phyloP scores from a whole-genome alignment of 2,329 filamentous ascomycete species.

The Fusarium avenaceum region DNA sequence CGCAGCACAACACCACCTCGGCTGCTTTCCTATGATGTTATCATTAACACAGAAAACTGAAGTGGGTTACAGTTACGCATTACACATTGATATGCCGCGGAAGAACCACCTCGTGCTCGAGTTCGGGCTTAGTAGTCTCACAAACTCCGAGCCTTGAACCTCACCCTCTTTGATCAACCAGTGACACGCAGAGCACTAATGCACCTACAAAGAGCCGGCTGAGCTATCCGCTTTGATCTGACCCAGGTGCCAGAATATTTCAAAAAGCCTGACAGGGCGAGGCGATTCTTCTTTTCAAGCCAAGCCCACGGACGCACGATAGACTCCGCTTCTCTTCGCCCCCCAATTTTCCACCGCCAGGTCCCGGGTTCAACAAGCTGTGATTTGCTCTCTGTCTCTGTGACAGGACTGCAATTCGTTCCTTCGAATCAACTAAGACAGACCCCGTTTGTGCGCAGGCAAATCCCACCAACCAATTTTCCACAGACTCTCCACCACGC shows the following conservation, averaged over 20 bases:
- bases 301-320: background rate
- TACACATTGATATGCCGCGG: background rate
- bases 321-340: conserved; percentile 8
- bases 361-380: conserved; percentile 2
- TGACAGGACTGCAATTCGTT: conserved; percentile 26
- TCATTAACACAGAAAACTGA: conserved; percentile 5
- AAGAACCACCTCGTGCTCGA: conserved; percentile 4
- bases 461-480: conserved; percentile 29
- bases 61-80: background rate
- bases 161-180: conserved; percentile 8
- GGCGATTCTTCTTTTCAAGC: background rate
- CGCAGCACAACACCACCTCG: conserved; percentile 4
- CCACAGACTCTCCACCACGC: conserved; percentile 25
- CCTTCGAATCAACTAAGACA: conserved; percentile 18
- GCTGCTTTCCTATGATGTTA: background rate
- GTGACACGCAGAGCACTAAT: conserved; percentile 10
- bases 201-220: conserved; percentile 14
- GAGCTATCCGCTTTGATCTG: conserved; percentile 17
- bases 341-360: conserved; percentile 14
- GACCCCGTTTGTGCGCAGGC: conserved; percentile 17
- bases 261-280: conserved; percentile 5
- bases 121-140: conserved; percentile 36
- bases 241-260: background rate
- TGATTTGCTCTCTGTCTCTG: conserved; percentile 38
- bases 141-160: conserved; percentile 38